A percentile compares a stretch with the other conserved stretches of the same genome.
Evolutionary conservation across 371 early-diverging fungal genomes (phyloP).

Genomic region (Mucor indicus): DNA sequence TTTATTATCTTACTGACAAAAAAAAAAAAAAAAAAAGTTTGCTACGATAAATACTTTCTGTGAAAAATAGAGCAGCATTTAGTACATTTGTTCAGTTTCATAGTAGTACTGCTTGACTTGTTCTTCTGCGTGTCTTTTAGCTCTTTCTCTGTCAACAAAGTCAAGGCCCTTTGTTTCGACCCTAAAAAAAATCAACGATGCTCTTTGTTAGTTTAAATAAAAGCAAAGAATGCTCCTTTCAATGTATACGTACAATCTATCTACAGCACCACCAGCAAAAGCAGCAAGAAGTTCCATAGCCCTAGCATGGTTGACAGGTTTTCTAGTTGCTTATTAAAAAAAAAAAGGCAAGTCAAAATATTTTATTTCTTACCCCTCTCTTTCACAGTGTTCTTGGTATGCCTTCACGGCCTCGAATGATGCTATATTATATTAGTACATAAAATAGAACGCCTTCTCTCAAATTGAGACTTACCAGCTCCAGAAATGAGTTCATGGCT

Average conservation of each 20-base stretch:
- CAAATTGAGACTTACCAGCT: slow-evolving; percentile 31
- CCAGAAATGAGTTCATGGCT: slow-evolving; percentile 55
- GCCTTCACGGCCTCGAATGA: slow-evolving; percentile 47
- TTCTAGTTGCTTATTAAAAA: slow-evolving; percentile 8
- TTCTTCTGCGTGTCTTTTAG: slow-evolving; percentile 41
- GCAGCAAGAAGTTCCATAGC: slow-evolving; percentile 56
- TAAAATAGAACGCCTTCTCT: too few relatives aligned
- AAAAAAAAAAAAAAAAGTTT: background rate
- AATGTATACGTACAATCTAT: slow-evolving; percentile 34
- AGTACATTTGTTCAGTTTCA: slow-evolving; percentile 2
- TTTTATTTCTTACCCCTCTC: slow-evolving; percentile 23
- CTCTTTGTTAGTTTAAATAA: too few relatives aligned
- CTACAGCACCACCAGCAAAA: slow-evolving; percentile 48
- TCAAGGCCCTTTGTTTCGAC: slow-evolving; percentile 55
- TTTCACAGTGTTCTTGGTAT: slow-evolving; percentile 45
- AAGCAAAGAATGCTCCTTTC: too few relatives aligned
- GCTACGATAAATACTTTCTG: background rate
- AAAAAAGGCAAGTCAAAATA: background rate
- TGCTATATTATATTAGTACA: slow-evolving; percentile 9
- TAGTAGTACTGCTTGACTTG: slow-evolving; percentile 30
- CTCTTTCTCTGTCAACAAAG: slow-evolving; percentile 41
- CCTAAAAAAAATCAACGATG: slow-evolving; percentile 2
- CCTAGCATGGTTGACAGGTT: slow-evolving; percentile 39
- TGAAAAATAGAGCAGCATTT: background rate
- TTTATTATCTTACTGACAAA: too few relatives aligned